Evolutionary conservation across 208 protist species (phyloP), one percentile per base, ranked within the genome.

Genomic region (Acanthamoeba polyphaga): DNA sequence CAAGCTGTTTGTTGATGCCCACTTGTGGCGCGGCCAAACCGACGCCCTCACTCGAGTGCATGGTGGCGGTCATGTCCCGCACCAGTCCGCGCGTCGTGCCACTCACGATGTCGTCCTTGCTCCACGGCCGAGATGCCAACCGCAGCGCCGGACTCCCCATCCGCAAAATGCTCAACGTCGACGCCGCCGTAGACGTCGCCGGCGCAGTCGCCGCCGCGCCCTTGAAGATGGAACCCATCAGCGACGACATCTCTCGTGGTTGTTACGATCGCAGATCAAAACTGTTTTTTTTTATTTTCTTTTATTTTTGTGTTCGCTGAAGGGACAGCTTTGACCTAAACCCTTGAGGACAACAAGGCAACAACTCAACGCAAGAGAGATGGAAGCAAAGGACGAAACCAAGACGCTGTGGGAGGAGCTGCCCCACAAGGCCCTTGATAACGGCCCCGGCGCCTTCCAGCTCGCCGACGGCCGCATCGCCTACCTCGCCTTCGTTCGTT

Each of bases 111-210:
- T 92, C 87, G 10, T 92, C 58, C 38, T 27, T 66, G 19, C 12
- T 92, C 17, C 12, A 76, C 12, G 87, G 62, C 12, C 38, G 51
- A 12, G 62, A 46, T 29, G 19, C 13, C 87, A 53, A 12, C 7
- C 87, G 87, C 55, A 92, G 87, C 62, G 49, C 64, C 32, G 87
- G 87, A 55, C 27, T 68, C 27, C 87, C 87, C 87, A 92, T 66
- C 38, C 60, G 9, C 43, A 43, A 9, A 78, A 78, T 78, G 32
- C 15, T 78, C 70, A 78, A 17, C 32, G 32, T 34, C 0, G 24
- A 34, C 10, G 66, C 66, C 38, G 24, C 32, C 66, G 66, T 74
- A 27, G 66, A 27, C 27, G 66, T 43, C 9, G 29, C 19, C 32
- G 70, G 10, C 19, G 70, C 17, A 13, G 38, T 22, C 29, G 70